Conservation (phyloP, 148 eudicot species). For the Mesembryanthemum crystallinum region DNA sequence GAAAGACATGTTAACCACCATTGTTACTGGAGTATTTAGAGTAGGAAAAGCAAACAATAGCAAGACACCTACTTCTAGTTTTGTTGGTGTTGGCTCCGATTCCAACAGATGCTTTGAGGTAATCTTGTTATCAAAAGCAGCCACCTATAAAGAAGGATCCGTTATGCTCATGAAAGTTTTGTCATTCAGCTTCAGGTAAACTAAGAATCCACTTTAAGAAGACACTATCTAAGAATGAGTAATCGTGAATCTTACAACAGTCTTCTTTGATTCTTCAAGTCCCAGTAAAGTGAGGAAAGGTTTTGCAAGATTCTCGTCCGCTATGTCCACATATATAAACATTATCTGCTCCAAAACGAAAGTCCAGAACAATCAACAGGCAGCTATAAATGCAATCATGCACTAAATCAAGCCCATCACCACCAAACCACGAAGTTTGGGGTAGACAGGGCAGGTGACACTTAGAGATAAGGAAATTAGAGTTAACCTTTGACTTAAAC, state of each 20-base stretch:
- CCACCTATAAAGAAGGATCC: conserved; percentile 45
- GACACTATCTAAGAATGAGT: background rate
- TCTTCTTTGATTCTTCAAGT: conserved; percentile 70
- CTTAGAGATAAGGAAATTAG: conserved; percentile 8
- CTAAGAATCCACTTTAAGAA: background rate
- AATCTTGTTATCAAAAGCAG: conserved; percentile 80
- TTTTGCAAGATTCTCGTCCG: conserved; percentile 84
- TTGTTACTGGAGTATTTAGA: background rate
- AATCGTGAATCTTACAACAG: conserved; percentile 52
- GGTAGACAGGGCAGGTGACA: background rate
- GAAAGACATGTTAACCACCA: background rate
- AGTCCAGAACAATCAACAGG: background rate
- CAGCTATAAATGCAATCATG: background rate
- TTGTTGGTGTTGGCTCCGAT: conserved; percentile 55
- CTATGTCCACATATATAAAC: conserved; percentile 62
- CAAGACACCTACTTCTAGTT: conserved; percentile 51
- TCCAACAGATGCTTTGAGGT: conserved; percentile 79
- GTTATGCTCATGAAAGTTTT: background rate
- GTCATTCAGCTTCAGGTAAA: background rate
- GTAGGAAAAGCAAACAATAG: conserved; percentile 1
- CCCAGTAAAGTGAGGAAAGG: conserved; percentile 85
- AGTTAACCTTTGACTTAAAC: conserved; percentile 68
- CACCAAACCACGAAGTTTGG: background rate
- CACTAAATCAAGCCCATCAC: background rate
- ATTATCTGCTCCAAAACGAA: conserved; percentile 53